Evolutionary conservation across 768 basidiomycete species (phyloP), one percentile per base, ranked within the genome.

Genomic region (Termitomyces sp.): DNA sequence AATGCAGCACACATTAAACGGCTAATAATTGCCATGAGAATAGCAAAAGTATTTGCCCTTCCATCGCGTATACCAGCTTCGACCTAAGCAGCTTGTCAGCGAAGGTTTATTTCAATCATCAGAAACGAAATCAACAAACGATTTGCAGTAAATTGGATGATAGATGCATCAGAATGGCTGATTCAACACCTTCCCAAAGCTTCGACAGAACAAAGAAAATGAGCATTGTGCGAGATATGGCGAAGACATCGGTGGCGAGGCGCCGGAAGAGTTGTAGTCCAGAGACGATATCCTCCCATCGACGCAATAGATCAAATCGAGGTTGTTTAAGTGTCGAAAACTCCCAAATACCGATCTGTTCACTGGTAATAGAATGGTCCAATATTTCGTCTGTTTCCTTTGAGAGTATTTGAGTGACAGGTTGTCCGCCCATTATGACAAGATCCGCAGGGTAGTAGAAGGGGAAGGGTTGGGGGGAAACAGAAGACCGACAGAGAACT

Each of bases 81-180:
- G 32, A 70, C 69, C 73, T 70, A 39, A 16, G 16, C 24, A 45
- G 16, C 20, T 11, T 2, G 16, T 51, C n/a, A 40, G 15, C 20
- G 9, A 53, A 32, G 7, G 35, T 56, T 33, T 42, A 49, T 39
- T 38, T 36, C 22, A 12, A 55, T 18, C 7, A 20, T 3, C 32
- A 33, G 18, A 39, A 18, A 24, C 46, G 32, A 24, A 28, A 24
- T 13, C 13, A 20, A 58, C 68, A 16, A 45, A 71, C 70, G n/a
- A 66, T 67, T 38, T 62, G 49, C 12, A 73, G 62, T 15, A 73
- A 44, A 9, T 49, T 46, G 20, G 67, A 67, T 2, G 70, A 69
- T 13, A 75, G 56, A 51, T 73, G 64, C 63, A 71, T 65, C 51
- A 70, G 45, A 2, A 76, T 50, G 4, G 71, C 69, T 5, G 67